These are phyloP conservation scores for Colletotrichum sp. DNA, from an alignment of 2,329 filamentous ascomycete genomes.

Conservation along the genomic window DNA sequence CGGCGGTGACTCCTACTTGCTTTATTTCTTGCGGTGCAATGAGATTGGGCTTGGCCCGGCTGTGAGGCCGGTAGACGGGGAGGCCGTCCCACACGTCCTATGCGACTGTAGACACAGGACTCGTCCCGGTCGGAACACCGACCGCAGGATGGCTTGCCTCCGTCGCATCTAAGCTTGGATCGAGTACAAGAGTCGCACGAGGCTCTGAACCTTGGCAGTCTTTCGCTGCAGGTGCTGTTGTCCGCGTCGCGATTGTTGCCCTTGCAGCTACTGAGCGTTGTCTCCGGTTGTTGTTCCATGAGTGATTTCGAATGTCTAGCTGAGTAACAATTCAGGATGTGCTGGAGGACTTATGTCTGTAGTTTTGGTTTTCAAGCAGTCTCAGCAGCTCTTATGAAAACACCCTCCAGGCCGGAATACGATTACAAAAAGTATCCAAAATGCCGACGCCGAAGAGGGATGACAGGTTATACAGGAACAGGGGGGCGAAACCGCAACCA, in stretches of 20 bases:
- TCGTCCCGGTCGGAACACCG: background rate
- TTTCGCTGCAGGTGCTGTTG: background rate
- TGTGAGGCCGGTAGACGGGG: background rate
- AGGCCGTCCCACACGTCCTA: background rate
- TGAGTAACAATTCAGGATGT: background rate
- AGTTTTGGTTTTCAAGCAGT: background rate
- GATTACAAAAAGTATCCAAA: background rate
- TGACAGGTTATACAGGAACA: background rate
- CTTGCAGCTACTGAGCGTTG: background rate
- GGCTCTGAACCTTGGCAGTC: background rate
- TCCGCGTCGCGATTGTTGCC: background rate
- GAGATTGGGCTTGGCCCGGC: background rate
- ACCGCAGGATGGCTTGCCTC: background rate
- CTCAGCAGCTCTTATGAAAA: background rate
- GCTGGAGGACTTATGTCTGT: background rate
- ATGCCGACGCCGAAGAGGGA: background rate
- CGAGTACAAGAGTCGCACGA: slow-evolving; percentile 1
- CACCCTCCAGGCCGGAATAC: background rate
- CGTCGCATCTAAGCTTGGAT: background rate
- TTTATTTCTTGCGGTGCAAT: background rate
- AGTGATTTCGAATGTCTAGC: background rate
- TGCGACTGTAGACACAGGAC: background rate
- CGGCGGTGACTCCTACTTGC: background rate
- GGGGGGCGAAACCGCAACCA: background rate
- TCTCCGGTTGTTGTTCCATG: background rate